These are phyloP conservation scores for Mortierella sp. DNA, from an alignment of 371 early-diverging fungal genomes.

Conservation along the genomic window DNA sequence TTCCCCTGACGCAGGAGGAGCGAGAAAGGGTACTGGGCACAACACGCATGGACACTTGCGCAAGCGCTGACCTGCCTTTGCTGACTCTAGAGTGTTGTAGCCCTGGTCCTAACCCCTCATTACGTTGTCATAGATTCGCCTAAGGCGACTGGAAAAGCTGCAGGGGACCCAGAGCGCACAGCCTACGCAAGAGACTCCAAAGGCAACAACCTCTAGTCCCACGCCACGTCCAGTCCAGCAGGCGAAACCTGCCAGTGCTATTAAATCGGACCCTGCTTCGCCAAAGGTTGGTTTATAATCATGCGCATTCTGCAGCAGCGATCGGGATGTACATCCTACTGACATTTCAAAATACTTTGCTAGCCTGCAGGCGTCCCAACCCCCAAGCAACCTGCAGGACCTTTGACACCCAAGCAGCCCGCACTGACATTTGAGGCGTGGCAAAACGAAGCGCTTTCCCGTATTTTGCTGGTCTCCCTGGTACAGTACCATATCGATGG, in stretches of 20 bases:
- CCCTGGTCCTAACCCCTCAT: background rate
- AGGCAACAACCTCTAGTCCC: conserved; percentile 14
- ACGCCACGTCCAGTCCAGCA: conserved; percentile 5
- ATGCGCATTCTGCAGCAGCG: background rate
- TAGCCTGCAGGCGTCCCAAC: background rate
- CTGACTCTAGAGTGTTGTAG: background rate
- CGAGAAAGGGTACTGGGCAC: conserved; percentile 35
- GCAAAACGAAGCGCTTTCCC: conserved; percentile 85
- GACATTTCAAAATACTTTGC: too few relatives aligned
- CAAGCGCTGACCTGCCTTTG: background rate
- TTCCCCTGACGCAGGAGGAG: conserved; percentile 47
- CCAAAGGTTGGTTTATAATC: conserved; percentile 6
- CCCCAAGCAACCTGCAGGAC: conserved; percentile 14
- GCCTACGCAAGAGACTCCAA: conserved; percentile 21
- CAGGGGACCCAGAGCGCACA: conserved; percentile 39
- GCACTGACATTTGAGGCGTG: conserved; percentile 82
- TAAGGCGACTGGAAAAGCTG: conserved; percentile 76
- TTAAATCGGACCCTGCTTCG: background rate
- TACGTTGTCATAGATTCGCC: conserved; percentile 66
- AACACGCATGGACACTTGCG: too few relatives aligned
- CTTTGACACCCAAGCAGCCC: conserved; percentile 46
- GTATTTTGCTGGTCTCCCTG: conserved; percentile 85
- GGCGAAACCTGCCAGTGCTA: background rate
- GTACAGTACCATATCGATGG: conserved; percentile 55
- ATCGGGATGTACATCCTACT: too few relatives aligned